A percentile compares a stretch with the other conserved stretches of the same genome.
phyloP scores from a whole-genome alignment of 768 basidiomycete genomes.

The Candolleomyces aberdarensis region DNA sequence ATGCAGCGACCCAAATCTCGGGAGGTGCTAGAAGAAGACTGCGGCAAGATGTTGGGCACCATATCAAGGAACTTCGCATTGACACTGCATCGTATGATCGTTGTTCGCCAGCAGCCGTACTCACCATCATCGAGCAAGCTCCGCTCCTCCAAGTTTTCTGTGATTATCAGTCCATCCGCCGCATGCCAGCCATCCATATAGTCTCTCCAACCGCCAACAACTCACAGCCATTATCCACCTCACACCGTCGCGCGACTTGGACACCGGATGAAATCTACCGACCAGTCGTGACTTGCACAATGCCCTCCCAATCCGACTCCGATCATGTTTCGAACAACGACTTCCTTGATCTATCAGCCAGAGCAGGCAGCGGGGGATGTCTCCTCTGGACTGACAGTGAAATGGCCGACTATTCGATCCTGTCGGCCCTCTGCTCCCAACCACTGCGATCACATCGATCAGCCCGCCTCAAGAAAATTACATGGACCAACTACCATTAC shows the following conservation, averaged over 20 bases:
- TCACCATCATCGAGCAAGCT: slow-evolving; percentile 65
- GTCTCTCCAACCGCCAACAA: slow-evolving; percentile 25
- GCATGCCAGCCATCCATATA: slow-evolving; percentile 17
- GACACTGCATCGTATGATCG: slow-evolving; percentile 67
- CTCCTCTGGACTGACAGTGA: neutral
- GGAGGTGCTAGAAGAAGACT: neutral
- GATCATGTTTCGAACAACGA: no score
- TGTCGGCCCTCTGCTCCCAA: slow-evolving; percentile 49
- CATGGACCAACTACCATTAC: slow-evolving; percentile 68
- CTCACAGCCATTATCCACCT: slow-evolving; percentile 18
- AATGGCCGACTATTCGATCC: slow-evolving; percentile 41
- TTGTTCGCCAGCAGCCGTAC: slow-evolving; percentile 61
- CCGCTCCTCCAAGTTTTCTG: slow-evolving; percentile 58
- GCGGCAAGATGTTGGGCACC: slow-evolving; percentile 26
- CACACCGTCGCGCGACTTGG: neutral
- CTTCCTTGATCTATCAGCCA: no score
- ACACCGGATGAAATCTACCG: no score
- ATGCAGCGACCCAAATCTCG: slow-evolving; percentile 31
- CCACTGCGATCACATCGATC: slow-evolving; percentile 38
- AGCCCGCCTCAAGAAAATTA: slow-evolving; percentile 50
- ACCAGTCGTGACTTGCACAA: no score
- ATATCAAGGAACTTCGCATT: slow-evolving; percentile 65
- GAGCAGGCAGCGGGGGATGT: no score
- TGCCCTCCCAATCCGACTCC: no score
- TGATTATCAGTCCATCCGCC: slow-evolving; percentile 63